Evolutionary conservation across 2,329 filamentous ascomycete genomes (phyloP).

Genomic region (Pseudohalonectria lignicola): DNA sequence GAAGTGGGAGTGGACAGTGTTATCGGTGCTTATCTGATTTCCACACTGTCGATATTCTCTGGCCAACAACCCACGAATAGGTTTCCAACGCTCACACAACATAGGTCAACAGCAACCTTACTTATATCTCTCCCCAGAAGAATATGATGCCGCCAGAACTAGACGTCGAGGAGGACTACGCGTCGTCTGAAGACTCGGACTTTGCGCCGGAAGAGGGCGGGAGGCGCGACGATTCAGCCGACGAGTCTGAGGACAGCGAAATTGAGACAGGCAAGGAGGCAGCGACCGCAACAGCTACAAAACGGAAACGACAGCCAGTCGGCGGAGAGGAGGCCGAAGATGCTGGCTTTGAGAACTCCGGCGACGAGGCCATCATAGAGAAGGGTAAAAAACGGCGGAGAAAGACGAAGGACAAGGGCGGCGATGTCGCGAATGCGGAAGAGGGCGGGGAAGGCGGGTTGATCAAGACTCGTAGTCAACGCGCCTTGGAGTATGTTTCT

Average conservation of each 20-base stretch:
- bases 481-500: conserved; percentile 46
- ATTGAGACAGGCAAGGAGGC: conserved; percentile 24
- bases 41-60: no score
- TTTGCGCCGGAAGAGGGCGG: conserved; percentile 50
- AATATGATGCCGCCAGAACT: conserved; percentile 33
- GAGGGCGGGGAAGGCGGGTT: conserved; percentile 50
- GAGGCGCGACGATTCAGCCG: conserved; percentile 27
- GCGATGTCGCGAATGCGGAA: conserved; percentile 23
- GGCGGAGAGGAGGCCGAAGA: conserved; percentile 25
- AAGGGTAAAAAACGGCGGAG: conserved; percentile 44
- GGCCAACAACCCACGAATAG: no score
- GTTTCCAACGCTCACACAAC: no score
- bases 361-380: conserved; percentile 60
- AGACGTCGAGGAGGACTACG: conserved; percentile 44
- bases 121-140: no score
- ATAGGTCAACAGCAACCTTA: no score
- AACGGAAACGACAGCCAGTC: conserved; percentile 21
- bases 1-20: no score
- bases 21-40: no score
- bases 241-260: conserved; percentile 41
- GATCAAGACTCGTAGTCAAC: conserved; percentile 63
- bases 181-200: conserved; percentile 63
- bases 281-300: conserved; percentile 12
- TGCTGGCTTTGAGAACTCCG: conserved; percentile 53
- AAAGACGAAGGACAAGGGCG: conserved; percentile 26